These are phyloP conservation scores for Microcos paniculata DNA, from an alignment of 345 rosid genomes.

Conservation along the genomic window DNA sequence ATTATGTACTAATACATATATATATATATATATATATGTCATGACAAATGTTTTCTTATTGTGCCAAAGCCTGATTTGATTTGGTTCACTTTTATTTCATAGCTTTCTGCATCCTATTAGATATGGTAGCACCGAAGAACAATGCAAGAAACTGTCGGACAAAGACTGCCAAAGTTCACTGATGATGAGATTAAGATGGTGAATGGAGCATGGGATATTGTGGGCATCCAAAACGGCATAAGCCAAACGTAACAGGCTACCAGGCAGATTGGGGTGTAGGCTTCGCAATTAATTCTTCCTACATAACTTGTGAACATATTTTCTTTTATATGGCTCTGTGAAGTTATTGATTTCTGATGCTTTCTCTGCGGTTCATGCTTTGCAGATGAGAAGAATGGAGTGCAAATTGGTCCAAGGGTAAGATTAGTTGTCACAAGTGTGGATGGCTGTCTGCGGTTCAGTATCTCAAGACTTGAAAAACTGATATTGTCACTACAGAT, in stretches of 20 bases:
- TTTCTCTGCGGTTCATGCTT: background rate
- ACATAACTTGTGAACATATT: background rate
- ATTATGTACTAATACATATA: background rate
- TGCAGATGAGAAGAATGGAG: constrained; percentile 46
- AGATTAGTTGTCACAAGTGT: too few species aligned
- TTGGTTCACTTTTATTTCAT: background rate
- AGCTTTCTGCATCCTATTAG: constrained; percentile 69
- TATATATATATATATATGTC: too few species aligned
- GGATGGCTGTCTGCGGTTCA: background rate
- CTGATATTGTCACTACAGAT: background rate
- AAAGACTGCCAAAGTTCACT: constrained; percentile 54
- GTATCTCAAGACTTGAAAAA: background rate
- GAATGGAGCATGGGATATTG: constrained; percentile 45
- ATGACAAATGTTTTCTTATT: too few species aligned
- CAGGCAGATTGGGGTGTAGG: constrained; percentile 53
- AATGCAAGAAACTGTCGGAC: constrained; percentile 46
- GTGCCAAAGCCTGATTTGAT: background rate
- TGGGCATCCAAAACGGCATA: constrained; percentile 41
- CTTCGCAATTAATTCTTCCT: constrained; percentile 40
- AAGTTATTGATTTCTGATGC: background rate
- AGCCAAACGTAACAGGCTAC: constrained; percentile 36
- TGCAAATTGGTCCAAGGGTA: constrained; percentile 54
- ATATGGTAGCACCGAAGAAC: constrained; percentile 64
- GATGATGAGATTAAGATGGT: constrained; percentile 38
- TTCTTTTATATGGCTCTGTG: background rate